These are phyloP conservation scores for Capillidium heterosporum DNA, from an alignment of 371 early-diverging fungal genomes.

Conservation along the genomic window DNA sequence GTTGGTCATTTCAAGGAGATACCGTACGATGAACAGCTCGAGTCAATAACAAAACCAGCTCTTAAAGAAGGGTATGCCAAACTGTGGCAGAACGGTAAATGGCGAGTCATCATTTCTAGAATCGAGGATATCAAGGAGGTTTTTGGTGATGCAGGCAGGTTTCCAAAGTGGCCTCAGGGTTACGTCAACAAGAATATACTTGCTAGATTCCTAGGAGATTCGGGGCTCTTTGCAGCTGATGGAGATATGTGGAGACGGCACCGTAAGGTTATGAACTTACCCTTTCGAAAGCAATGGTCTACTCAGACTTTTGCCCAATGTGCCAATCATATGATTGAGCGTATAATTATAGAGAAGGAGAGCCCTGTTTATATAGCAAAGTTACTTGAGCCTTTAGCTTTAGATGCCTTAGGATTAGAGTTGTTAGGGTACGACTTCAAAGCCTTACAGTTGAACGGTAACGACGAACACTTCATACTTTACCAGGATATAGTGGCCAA, in stretches of 20 bases:
- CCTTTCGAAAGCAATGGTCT: not conserved
- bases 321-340: not conserved
- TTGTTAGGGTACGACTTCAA: not conserved
- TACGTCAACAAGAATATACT: not conserved
- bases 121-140: not conserved
- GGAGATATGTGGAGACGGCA: not conserved
- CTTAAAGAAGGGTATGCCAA: not conserved
- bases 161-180: not conserved
- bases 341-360: not conserved
- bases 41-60: not conserved
- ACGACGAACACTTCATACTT: not conserved
- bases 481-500: not conserved
- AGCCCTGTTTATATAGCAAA: not conserved
- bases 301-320: not conserved
- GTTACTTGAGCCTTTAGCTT: not conserved
- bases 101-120: not conserved
- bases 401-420: not conserved
- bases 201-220: not conserved
- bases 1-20: not conserved
- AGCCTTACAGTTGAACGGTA: not conserved
- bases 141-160: not conserved
- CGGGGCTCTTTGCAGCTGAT: not conserved
- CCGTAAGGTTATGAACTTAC: not conserved
- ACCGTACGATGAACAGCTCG: not conserved
- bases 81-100: not conserved